A percentile compares a stretch with the other conserved stretches of the same genome.
phyloP scores from a whole-genome alignment of 805 yeast genomes.

The Wickerhamiella sorbophila region DNA sequence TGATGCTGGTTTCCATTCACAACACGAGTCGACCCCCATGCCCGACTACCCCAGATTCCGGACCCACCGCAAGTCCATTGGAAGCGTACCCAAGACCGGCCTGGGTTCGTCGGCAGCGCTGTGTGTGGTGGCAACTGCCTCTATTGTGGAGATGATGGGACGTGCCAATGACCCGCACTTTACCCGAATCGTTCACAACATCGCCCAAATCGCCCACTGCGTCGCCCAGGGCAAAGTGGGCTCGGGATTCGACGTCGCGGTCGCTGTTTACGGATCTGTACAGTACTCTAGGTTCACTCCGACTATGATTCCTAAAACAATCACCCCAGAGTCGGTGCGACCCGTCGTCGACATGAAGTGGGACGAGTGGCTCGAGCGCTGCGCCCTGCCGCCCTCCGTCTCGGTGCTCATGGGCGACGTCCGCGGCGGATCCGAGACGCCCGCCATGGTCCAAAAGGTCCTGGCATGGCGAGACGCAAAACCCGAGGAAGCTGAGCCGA shows the following conservation, averaged over 20 bases:
- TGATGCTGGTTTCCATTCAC: conserved; percentile 84
- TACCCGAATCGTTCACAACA: conserved; percentile 47
- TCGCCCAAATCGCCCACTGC: conserved; percentile 84
- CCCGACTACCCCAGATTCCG: conserved; percentile 30
- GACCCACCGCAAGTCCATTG: conserved; percentile 46
- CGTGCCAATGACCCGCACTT: background rate
- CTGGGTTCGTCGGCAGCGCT: conserved; percentile 93
- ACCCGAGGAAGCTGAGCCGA: conserved; percentile 34
- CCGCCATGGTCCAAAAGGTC: conserved; percentile 70
- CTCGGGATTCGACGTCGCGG: conserved; percentile 93
- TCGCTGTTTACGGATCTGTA: conserved; percentile 86
- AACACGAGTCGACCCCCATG: conserved; percentile 31
- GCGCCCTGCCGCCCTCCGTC: conserved; percentile 54
- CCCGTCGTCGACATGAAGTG: conserved; percentile 31
- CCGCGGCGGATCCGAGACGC: conserved; percentile 85
- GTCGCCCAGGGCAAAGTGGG: conserved; percentile 91
- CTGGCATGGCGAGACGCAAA: conserved; percentile 48
- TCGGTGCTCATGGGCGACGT: conserved; percentile 86
- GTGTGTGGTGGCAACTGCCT: conserved; percentile 64
- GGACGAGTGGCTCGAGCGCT: conserved; percentile 36
- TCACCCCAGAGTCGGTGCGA: conserved; percentile 18
- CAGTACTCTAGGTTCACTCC: conserved; percentile 67
- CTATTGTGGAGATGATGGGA: conserved; percentile 30
- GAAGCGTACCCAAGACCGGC: conserved; percentile 81
- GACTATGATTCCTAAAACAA: conserved; percentile 22